Percentiles rank a stretch among this genome's conserved stretches.
These are phyloP conservation scores for Colletotrichum camelliae DNA, from an alignment of 2,329 filamentous ascomycete genomes.

Conservation along the genomic window DNA sequence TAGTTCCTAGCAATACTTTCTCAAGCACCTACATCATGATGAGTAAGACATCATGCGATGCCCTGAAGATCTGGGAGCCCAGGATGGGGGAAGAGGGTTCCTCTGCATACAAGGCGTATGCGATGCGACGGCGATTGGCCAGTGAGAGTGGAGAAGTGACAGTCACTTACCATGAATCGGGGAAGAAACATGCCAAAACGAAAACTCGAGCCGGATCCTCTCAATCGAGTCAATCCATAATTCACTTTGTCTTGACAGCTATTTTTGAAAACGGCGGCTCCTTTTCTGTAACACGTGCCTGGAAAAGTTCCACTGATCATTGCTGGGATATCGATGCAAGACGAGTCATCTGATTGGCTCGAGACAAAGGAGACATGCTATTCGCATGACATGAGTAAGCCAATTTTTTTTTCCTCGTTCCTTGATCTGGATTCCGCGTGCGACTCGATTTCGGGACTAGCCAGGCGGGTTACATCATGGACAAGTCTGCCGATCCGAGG, in stretches of 20 bases:
- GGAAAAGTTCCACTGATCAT: neutral
- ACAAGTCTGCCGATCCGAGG: neutral
- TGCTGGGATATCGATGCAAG: neutral
- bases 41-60: neutral
- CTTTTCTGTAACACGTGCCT: neutral
- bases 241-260: neutral
- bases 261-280: neutral
- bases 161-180: neutral
- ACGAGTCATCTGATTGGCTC: slow-evolving; percentile 7
- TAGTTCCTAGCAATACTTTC: neutral
- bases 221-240: neutral
- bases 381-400: slow-evolving; percentile 4
- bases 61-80: neutral
- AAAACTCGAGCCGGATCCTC: neutral
- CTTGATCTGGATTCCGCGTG: neutral
- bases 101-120: neutral
- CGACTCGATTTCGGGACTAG: neutral
- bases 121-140: neutral
- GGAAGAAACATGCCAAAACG: neutral
- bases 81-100: neutral
- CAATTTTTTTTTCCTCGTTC: no score
- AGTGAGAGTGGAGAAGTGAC: slow-evolving; percentile 16
- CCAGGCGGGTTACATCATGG: neutral
- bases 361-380: neutral
- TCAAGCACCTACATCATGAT: neutral